phyloP scores from a whole-genome alignment of 2,329 filamentous ascomycete genomes.

The Hymenoscyphus scutula region DNA sequence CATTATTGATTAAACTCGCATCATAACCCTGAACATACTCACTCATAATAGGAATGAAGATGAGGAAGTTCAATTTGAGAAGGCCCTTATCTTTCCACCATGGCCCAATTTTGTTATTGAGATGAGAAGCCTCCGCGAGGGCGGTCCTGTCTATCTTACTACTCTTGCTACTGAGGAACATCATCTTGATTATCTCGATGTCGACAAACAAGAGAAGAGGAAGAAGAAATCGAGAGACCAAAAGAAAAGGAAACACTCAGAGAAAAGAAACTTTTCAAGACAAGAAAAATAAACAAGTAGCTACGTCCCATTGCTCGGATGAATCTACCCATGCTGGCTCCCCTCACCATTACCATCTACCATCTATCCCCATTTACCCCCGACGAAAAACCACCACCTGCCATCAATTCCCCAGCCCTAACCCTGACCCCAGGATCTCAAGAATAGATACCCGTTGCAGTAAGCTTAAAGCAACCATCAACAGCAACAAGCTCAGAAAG shows the following conservation, averaged over 20 bases:
- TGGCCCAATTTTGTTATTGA: conserved; percentile 22
- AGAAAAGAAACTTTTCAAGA: too few relatives aligned
- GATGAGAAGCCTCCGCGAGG: conserved; percentile 9
- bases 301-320: background rate
- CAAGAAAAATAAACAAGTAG: background rate
- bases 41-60: conserved; percentile 26
- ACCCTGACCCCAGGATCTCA: too few relatives aligned
- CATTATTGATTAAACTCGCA: conserved; percentile 22
- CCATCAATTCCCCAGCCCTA: too few relatives aligned
- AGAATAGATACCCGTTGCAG: too few relatives aligned
- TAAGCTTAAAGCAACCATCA: too few relatives aligned
- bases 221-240: background rate
- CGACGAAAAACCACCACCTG: too few relatives aligned
- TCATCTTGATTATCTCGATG: background rate
- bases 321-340: background rate
- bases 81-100: conserved; percentile 23
- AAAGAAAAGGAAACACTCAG: background rate
- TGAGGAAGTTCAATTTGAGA: conserved; percentile 18
- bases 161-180: conserved; percentile 10
- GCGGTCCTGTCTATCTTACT: conserved; percentile 11
- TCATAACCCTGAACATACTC: conserved; percentile 26
- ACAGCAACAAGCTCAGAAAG: too few relatives aligned
- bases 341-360: background rate
- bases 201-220: background rate
- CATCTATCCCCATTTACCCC: too few relatives aligned